Conservation (phyloP, 1,139 yeast species). For the Candida neerlandica region DNA sequence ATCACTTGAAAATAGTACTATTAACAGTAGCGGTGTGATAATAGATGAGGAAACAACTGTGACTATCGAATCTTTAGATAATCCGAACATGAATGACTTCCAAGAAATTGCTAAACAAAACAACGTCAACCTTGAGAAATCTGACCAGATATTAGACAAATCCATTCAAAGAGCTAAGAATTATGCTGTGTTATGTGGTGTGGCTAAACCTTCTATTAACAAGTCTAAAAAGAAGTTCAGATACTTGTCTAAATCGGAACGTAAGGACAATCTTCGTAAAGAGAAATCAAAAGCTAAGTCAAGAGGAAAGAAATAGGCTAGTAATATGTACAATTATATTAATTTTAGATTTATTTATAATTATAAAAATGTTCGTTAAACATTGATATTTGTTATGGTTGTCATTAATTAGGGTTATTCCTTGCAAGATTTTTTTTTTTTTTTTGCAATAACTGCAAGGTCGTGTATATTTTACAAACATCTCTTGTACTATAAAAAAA, state of each 20-base stretch:
- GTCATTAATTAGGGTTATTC: background rate
- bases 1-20: slow-evolving; percentile 42
- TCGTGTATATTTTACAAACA: background rate
- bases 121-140: slow-evolving; percentile 61
- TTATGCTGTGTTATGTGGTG: slow-evolving; percentile 67
- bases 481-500: background rate
- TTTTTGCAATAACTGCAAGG: background rate
- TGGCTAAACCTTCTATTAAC: slow-evolving; percentile 35
- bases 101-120: slow-evolving; percentile 62
- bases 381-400: background rate
- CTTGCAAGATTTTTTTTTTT: background rate
- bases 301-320: slow-evolving; percentile 12
- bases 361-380: background rate
- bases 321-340: background rate
- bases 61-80: slow-evolving; percentile 56
- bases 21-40: slow-evolving; percentile 56
- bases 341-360: background rate
- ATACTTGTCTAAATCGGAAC: slow-evolving; percentile 77
- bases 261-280: slow-evolving; percentile 68
- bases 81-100: slow-evolving; percentile 36
- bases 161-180: slow-evolving; percentile 72
- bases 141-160: slow-evolving; percentile 62
- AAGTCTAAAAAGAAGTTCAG: slow-evolving; percentile 76
- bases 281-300: slow-evolving; percentile 38
- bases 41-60: slow-evolving; percentile 47